Evolutionary conservation across 176 grass and related monocot species (phyloP), one percentile per base, ranked within the genome.

Genomic region (Typha latifolia): DNA sequence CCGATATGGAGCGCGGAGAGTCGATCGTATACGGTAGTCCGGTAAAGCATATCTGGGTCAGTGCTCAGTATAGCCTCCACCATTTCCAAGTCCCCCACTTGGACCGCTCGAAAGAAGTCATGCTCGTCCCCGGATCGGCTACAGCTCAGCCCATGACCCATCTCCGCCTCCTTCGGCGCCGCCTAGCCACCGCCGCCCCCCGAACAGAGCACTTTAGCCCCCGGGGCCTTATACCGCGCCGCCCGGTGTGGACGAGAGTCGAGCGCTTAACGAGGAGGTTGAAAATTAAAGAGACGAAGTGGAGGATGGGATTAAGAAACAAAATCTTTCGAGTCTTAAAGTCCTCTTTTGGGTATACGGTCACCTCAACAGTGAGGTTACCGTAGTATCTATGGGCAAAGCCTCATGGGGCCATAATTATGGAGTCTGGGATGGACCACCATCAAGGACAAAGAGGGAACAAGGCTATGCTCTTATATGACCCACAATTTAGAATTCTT

Each of bases 141-240:
- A 80, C 91, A 96, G 74, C 87, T 91, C 26, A 91, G 47, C 14
- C 73, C 79, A 37, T 96, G 91, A 8, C 87, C 91, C 87, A 91
- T 96, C 81, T 26, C 61, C 34, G 11, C 22, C 72, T 20, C 49
- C 74, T 22, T 19, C 53, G 11, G 53, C 53, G 53, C 7, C 53
- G 53, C 20, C 53, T 16, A 16, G 3, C 2, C 53, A 1, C 53
- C 53, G 12, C 15, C n/a, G n/a, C 53, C 8, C 3, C 18, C 20
- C 31, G 37, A 1, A 10, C 49, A 62, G 53, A n/a, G 13, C 53
- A 59, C 53, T 21, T 7, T 43, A 43, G 37, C 10, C 9, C 37
- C 37, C 37, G 9, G 37, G 37, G 37, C 34, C 34, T 43, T 43
- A 43, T 43, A 5, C 6, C 9, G 7, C 37, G 37, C 37, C 37